Evolutionary conservation across 805 yeast genomes (phyloP), one percentile per base, ranked within the genome.

Genomic region (Pichia ethanolica): DNA sequence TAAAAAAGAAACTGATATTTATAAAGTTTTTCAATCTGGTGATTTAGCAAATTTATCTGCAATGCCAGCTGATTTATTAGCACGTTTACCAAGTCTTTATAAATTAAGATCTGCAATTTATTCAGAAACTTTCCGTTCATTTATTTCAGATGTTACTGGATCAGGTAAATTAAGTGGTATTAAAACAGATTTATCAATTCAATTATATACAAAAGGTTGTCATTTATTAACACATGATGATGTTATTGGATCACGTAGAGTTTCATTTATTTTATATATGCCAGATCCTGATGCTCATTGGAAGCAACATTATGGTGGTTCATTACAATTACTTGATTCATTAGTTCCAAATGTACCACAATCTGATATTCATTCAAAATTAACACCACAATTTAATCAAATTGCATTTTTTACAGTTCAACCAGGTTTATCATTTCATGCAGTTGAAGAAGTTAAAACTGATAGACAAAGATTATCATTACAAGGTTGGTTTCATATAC

Each of bases 401-500:
- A 83, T 93, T 62, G 97, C 98, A 0, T 88, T 93, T 62, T 93
- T 93, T 73, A 84, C 86, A 5, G 98, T 93, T 12, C 93, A 89
- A 62, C 99, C 99, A 0, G 99, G 99, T 0, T 77, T 84, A 44
- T 86, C 96, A 2, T 93, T 93, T 75, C 99, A 93, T 65, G 99
- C 95, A 59, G 99, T 93, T 11, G 98, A 95, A 68, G 99, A 93
- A 65, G 99, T 95, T 1, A 77, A 83, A 53, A 96, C 83, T 1
- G 96, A 90, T 61, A 87, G 84, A 62, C 95, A 89, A 54, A 76
- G 99, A 61, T 71, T 93, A 35, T 87, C 96, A 0, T 88, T 93
- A 52, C 97, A 93, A 61, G 99, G 99, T 1, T 95, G 99, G 99
- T 95, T 91, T 63, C 99, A 93, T 66, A 87, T 90, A 46, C 99